These are phyloP conservation scores for Phytophthora quininea DNA, from an alignment of 352 stramenopile genomes.

Conservation along the genomic window DNA sequence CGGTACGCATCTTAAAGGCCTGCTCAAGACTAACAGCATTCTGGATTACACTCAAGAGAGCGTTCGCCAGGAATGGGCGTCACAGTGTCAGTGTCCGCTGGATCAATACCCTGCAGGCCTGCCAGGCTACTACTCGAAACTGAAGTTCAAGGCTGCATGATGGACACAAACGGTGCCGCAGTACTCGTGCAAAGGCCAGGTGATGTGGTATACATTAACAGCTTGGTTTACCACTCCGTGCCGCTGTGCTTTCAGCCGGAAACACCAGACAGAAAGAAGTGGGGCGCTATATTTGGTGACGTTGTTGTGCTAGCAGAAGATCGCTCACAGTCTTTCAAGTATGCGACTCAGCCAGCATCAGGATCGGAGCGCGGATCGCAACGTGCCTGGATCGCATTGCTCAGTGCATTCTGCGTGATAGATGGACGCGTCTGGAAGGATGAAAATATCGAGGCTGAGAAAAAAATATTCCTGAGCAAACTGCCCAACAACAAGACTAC, in stretches of 20 bases:
- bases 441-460: not conserved
- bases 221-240: constrained; percentile 5
- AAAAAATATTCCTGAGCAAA: not conserved
- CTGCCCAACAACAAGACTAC: not conserved
- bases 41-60: not conserved
- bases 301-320: constrained; percentile 5
- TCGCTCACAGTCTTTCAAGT: constrained; percentile 4
- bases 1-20: not conserved
- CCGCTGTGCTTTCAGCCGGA: not conserved
- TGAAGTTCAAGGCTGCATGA: constrained; percentile 1
- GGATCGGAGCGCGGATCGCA: not conserved
- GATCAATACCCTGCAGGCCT: not conserved
- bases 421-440: not conserved
- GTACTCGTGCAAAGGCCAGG: constrained; percentile 5
- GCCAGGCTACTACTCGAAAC: constrained; percentile 3
- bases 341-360: not conserved
- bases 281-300: constrained; percentile 1
- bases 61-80: not conserved
- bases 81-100: not conserved
- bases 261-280: not conserved
- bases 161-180: not conserved
- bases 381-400: constrained; percentile 1
- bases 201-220: constrained; percentile 4
- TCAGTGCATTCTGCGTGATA: constrained; percentile 1
- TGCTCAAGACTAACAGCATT: constrained; percentile 4